A percentile compares a stretch with the other conserved stretches of the same genome.
These are phyloP conservation scores for Hemileccinum impolitum DNA, from an alignment of 768 basidiomycete genomes.

Conservation along the genomic window DNA sequence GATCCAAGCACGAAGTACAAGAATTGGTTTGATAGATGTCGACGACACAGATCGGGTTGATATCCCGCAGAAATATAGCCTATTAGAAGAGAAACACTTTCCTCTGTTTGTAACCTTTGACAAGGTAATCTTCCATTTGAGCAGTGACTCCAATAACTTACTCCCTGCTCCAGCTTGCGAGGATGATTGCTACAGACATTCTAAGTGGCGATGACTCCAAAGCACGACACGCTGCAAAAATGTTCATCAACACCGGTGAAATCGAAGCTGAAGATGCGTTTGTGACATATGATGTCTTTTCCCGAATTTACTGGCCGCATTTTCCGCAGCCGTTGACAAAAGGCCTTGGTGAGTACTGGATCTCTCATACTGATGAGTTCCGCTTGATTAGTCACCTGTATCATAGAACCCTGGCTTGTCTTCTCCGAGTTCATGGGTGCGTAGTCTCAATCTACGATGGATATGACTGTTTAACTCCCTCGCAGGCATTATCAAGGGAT, in stretches of 20 bases:
- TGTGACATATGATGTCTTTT: conserved; percentile 48
- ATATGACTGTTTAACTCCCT: neutral
- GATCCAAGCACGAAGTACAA: conserved; percentile 18
- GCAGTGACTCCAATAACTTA: neutral
- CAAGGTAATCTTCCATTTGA: conserved; percentile 35
- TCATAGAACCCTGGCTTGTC: conserved; percentile 55
- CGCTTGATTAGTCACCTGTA: neutral
- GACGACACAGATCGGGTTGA: conserved; percentile 25
- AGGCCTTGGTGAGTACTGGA: conserved; percentile 43
- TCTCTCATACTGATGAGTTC: neutral
- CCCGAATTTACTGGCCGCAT: conserved; percentile 55
- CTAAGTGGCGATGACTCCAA: conserved; percentile 4
- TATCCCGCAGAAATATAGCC: conserved; percentile 49
- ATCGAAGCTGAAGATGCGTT: conserved; percentile 19
- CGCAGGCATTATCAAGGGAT: conserved; percentile 64
- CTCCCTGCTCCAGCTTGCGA: conserved; percentile 15
- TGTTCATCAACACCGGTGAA: conserved; percentile 17
- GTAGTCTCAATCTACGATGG: conserved; percentile 2
- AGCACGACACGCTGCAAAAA: conserved; percentile 2
- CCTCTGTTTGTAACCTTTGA: conserved; percentile 70
- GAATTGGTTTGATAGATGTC: conserved; percentile 32
- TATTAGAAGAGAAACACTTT: conserved; percentile 57
- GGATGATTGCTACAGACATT: conserved; percentile 27
- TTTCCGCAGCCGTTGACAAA: conserved; percentile 50
- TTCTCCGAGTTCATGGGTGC: conserved; percentile 67